These are phyloP conservation scores for Penicillium capsulatum DNA, from an alignment of 2,329 filamentous ascomycete genomes.

Conservation along the genomic window DNA sequence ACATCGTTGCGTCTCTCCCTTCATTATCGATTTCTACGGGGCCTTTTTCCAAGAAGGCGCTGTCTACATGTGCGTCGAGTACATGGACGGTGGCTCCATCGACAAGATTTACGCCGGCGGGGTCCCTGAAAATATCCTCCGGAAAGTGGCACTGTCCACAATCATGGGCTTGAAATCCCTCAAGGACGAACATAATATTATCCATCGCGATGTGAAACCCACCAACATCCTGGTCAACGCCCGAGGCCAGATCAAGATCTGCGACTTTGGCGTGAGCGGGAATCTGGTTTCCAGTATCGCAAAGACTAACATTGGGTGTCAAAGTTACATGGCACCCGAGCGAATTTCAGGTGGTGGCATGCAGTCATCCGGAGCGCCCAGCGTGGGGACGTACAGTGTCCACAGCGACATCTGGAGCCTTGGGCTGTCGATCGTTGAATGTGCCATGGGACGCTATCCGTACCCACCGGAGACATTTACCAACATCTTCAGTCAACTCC, in stretches of 20 bases:
- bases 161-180: constrained; percentile 86
- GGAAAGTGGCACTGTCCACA: constrained; percentile 86
- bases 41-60: constrained; percentile 98
- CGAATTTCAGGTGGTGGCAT: constrained; percentile 84
- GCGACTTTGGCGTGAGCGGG: constrained; percentile 95
- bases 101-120: constrained; percentile 92
- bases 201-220: constrained; percentile 96
- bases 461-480: constrained; percentile 97
- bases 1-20: constrained; percentile 89
- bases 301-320: constrained; percentile 97
- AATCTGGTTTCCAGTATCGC: constrained; percentile 97
- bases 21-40: constrained; percentile 98
- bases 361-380: constrained; percentile 63
- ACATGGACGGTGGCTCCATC: constrained; percentile 97
- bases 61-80: constrained; percentile 98
- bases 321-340: constrained; percentile 99
- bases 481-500: constrained; percentile 96
- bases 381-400: constrained; percentile 87
- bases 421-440: constrained; percentile 91
- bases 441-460: constrained; percentile 87
- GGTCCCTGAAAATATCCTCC: constrained; percentile 79
- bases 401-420: constrained; percentile 98
- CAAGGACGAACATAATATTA: constrained; percentile 98
- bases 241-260: constrained; percentile 90
- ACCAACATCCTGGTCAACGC: constrained; percentile 97